Evolutionary conservation across 140 eudicot species (phyloP), one percentile per base, ranked within the genome.

Genomic region (Flaveria floridana): DNA sequence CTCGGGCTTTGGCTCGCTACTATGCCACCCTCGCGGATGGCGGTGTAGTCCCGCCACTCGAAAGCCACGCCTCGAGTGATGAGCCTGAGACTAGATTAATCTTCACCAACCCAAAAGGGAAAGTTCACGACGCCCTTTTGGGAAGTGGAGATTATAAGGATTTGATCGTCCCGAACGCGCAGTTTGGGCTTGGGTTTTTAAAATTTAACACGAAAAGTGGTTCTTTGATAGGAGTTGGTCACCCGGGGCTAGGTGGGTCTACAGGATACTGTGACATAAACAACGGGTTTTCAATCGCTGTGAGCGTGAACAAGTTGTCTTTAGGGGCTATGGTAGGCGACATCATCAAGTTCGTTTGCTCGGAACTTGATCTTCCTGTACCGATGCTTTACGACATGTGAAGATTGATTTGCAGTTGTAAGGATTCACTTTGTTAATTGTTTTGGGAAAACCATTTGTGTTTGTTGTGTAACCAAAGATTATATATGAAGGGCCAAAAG

Each of bases 1-100:
- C 98, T 25, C 98, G 97, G 59, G 98, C 98, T 57, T 82, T 93
- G 25, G 97, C 98, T 14, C 93, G 97, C 74, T 93, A 86, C 82
- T 93, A 91, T 81, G 96, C 97, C 16, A 78, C 89, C 62, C 89
- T 91, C 3, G 95, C 85, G 11, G 97, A 88, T 15, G 76, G 76
- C 52, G 97, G 92, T 39, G 15, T 34, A 1, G 59, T 87, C 64
- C 97, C n/a, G 65, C 89, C 61, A 11, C 50, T 34, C 8, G 41
- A 34, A 4, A 34, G 13, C 50, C 50, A 44, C 50, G 2, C 12
- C 50, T 9, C 50, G 3, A 44, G 50, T 44, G 50, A 44, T 2
- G 44, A 28, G n/a, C 18, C 14, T 4, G 7, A 50, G 20, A 50
- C 61, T 73, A 3, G 39, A 48, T 23, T 23, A 23, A 34, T 20